Evolutionary conservation across 2,329 filamentous ascomycete genomes (phyloP).

Genomic region (Aureobasidium sp.): DNA sequence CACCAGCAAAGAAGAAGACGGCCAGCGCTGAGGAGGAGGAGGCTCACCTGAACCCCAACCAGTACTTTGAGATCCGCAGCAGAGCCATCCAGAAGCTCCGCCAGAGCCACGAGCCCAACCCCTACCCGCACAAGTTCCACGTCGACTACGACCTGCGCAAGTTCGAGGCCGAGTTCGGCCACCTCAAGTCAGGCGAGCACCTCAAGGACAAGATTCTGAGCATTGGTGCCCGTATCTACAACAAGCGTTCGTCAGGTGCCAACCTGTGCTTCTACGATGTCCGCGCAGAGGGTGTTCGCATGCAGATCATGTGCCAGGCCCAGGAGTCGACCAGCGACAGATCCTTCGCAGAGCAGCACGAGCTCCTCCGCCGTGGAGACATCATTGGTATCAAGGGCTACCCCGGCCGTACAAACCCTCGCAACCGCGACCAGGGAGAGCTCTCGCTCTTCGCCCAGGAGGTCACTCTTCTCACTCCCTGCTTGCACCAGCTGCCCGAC

Average conservation of each 20-base stretch:
- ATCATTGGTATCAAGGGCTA: slow-evolving; percentile 83
- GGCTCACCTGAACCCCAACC: slow-evolving; percentile 66
- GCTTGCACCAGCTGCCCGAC: slow-evolving; percentile 80
- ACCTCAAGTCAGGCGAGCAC: slow-evolving; percentile 82
- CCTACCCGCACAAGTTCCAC: slow-evolving; percentile 92
- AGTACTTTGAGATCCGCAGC: slow-evolving; percentile 96
- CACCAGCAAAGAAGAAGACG: slow-evolving; percentile 54
- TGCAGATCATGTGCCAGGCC: slow-evolving; percentile 89
- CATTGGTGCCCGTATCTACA: slow-evolving; percentile 82
- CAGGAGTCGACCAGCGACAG: slow-evolving; percentile 64
- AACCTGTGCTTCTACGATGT: slow-evolving; percentile 93
- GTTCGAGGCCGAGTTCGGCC: slow-evolving; percentile 69
- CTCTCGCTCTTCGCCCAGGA: slow-evolving; percentile 88
- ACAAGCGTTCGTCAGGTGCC: slow-evolving; percentile 70
- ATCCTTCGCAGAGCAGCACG: slow-evolving; percentile 80
- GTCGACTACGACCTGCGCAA: slow-evolving; percentile 74
- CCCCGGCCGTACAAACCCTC: slow-evolving; percentile 78
- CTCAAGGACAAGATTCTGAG: slow-evolving; percentile 67
- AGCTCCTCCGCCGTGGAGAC: slow-evolving; percentile 82
- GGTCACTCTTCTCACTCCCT: slow-evolving; percentile 79
- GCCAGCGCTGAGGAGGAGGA: slow-evolving; percentile 58
- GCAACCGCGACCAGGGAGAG: slow-evolving; percentile 83
- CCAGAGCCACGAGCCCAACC: slow-evolving; percentile 66
- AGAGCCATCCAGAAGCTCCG: slow-evolving; percentile 70
- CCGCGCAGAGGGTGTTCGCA: slow-evolving; percentile 63